A percentile compares a stretch with the other conserved stretches of the same genome.
phyloP scores from a whole-genome alignment of 2,329 filamentous ascomycete genomes.

The Scolecobasidium constrictum region DNA sequence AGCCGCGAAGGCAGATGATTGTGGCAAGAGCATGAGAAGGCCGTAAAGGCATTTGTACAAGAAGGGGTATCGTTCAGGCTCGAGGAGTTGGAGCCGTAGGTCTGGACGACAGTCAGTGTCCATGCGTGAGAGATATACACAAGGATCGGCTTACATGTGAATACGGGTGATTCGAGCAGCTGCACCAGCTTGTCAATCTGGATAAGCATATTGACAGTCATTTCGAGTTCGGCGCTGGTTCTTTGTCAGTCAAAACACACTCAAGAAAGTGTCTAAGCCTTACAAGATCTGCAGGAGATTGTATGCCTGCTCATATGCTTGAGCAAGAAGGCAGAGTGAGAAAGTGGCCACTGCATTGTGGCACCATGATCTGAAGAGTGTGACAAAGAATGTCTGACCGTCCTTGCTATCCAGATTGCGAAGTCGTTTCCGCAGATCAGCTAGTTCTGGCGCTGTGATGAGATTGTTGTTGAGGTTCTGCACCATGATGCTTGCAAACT shows the following conservation, averaged over 20 bases:
- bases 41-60: conserved; percentile 97
- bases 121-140: neutral
- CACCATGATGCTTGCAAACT: conserved; percentile 99
- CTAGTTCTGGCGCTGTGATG: conserved; percentile 89
- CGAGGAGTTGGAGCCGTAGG: conserved; percentile 83
- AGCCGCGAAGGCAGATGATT: conserved; percentile 93
- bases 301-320: conserved; percentile 97
- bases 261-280: conserved; percentile 19
- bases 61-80: conserved; percentile 89
- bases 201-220: conserved; percentile 97
- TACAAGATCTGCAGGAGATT: conserved; percentile 92
- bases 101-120: conserved; percentile 42
- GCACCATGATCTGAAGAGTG: conserved; percentile 93
- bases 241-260: conserved; percentile 17
- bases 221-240: conserved; percentile 79
- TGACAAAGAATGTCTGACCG: conserved; percentile 89
- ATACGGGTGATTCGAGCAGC: conserved; percentile 90
- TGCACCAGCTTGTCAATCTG: conserved; percentile 98
- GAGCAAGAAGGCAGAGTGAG: conserved; percentile 85
- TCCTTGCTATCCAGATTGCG: conserved; percentile 90
- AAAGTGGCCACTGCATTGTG: conserved; percentile 98
- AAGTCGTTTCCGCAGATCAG: conserved; percentile 79
- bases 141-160: conserved; percentile 61
- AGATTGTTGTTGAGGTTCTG: conserved; percentile 99
- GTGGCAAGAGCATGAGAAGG: conserved; percentile 92